Base-by-base conservation (phyloP, 2,329 filamentous ascomycete species). In the Scedosporium apiospermum region DNA sequence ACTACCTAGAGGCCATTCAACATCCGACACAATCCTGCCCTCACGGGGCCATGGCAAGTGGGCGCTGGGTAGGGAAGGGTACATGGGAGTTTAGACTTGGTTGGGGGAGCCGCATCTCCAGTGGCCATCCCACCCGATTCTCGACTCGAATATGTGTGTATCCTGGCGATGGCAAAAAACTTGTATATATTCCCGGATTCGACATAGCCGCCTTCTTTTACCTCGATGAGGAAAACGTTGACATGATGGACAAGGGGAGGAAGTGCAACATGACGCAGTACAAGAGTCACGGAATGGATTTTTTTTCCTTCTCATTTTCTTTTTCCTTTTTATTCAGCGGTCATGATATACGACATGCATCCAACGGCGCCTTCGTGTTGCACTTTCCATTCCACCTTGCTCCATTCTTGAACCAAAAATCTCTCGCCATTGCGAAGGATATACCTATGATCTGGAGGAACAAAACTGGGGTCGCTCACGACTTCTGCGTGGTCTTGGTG, bases 111-210 rank as follows among this genome's bases (percentile, higher is more conserved):
- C n/a, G 6, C 44, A 49, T 49, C 44, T n/a, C n/a, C 6, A 10
- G 44, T 16, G 44, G 18, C 9, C n/a, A 21, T 49, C n/a, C n/a
- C 18, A 4, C 51, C 10, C 18, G 1, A 23, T 26, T 55, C 18
- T 30, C 6, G 42, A 18, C 42, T 16, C 42, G 42, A 46, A 18
- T 46, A 12, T 46, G 42, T 34, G 18, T 55, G 6, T 6, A 55
- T 55, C 23, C 18, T 55, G 51, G 5, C 21, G 51, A 30, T 55
- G 51, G 51, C 51, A 23, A 55, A 55, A 55, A 27, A 34, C 30
- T 23, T 55, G 51, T 55, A 55, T 55, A 55, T 55, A 55, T 55
- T 55, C 51, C 51, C 23, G 51, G 51, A 55, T 27, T 55, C 51
- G 51, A 55, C 51, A 55, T 55, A 55, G 51, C 23, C 44, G 44